Conservation (phyloP, 2,329 filamentous ascomycete species). For the Fusarium sarcochroum region DNA sequence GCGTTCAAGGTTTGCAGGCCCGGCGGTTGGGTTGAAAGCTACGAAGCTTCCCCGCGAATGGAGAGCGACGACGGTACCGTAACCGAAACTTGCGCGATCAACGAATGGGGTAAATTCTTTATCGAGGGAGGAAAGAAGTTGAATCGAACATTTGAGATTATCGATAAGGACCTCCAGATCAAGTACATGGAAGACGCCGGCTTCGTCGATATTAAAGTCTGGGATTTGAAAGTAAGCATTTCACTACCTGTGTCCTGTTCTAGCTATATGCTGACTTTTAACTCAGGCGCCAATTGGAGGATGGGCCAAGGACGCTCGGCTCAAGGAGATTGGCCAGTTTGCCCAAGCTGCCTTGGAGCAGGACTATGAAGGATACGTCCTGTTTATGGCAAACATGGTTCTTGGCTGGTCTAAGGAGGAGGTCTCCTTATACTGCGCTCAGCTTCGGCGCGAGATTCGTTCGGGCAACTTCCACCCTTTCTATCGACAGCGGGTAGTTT, state of each 20-base stretch:
- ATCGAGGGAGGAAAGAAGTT: conserved; percentile 50
- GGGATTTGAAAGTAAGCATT: conserved; percentile 35
- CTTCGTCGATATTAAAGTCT: conserved; percentile 37
- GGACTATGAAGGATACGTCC: conserved; percentile 53
- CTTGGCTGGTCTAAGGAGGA: conserved; percentile 55
- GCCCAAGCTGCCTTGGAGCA: conserved; percentile 53
- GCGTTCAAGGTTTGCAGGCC: conserved; percentile 67
- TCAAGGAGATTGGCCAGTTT: conserved; percentile 46
- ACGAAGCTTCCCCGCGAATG: conserved; percentile 49
- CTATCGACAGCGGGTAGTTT: conserved; percentile 51
- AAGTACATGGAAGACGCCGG: conserved; percentile 44
- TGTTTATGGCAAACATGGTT: conserved; percentile 54
- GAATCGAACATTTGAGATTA: conserved; percentile 49
- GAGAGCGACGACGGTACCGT: conserved; percentile 53
- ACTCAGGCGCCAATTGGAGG: conserved; percentile 40
- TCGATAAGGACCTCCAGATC: conserved; percentile 38
- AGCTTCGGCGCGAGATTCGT: conserved; percentile 52
- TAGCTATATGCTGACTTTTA: fast-evolving
- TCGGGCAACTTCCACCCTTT: conserved; percentile 48
- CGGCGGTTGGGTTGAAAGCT: conserved; percentile 62
- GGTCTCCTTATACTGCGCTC: conserved; percentile 53
- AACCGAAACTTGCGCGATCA: conserved; percentile 45
- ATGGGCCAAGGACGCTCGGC: conserved; percentile 28
- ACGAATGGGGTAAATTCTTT: conserved; percentile 51
- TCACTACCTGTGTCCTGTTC: fast-evolving